Base-by-base conservation (phyloP, 2,329 filamentous ascomycete species). In the Dothideomycetidae sp. region DNA sequence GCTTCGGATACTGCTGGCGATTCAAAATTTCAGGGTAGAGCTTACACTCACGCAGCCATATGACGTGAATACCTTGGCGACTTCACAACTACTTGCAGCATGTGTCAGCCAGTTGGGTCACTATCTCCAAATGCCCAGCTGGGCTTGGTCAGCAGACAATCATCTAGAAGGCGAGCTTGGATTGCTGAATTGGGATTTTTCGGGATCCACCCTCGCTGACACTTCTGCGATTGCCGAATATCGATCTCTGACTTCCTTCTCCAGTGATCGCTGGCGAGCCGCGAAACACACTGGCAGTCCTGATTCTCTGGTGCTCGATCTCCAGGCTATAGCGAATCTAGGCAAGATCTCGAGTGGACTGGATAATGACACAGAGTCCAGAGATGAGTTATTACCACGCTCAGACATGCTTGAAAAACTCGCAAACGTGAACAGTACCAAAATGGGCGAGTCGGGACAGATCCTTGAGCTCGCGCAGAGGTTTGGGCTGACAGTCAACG, bases 1-100 rank as follows among this genome's bases (percentile, higher is more conserved):
- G 13, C 33, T 32, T 18, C 50, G 48, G 26, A 36, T 57, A 5
- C 53, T 92, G 45, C 63, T 77, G 28, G 79, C 73, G 1, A 64
- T 98, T 10, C 90, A 98, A 59, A 65, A 96, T 3, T 63, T 93
- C n/a, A 70, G 81, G 0, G 88, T 98, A 55, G 90, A 98, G 54
- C 70, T 81, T 44, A 96, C 93, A 53, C 69, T 98, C 2, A 32
- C 11, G 11, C 5, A 15, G 3, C 16, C 13, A 5, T 13, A 26
- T 11, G 36, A 28, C 10, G 10, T n/a, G 10, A 18, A 13, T n/a
- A 10, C 11, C n/a, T 4, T 12, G 10, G 12, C 12, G 10, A 15
- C 28, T 5, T 19, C 13, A 5, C 3, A 26, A 28, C 5, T 32
- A 29, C 58, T 96, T 14, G 72, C 74, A n/a, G 75, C 81, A 11